Evolutionary conservation across 2,329 filamentous ascomycete genomes (phyloP).

Genomic region (Diplocarpon mali): DNA sequence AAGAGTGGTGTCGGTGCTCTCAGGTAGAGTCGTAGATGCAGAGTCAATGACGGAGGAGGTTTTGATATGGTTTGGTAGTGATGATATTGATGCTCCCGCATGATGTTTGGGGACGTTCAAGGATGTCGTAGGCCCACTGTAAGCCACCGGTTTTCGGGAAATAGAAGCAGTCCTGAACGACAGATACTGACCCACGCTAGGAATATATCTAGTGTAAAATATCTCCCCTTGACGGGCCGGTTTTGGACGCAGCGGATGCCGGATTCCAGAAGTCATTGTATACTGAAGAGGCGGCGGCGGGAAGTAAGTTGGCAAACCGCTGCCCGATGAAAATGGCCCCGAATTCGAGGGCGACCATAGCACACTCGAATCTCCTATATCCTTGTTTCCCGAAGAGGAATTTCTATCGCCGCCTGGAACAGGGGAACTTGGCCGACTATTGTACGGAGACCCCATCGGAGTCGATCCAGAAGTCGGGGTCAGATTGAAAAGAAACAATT

Average conservation of each 20-base stretch:
- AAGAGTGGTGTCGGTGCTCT: slow-evolving; percentile 18
- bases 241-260: slow-evolving; percentile 80
- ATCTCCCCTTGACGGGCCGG: slow-evolving; percentile 82
- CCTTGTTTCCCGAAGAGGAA: slow-evolving; percentile 23
- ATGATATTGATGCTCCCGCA: slow-evolving; percentile 21
- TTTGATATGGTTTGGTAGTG: slow-evolving; percentile 26
- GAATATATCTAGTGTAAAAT: slow-evolving; percentile 82
- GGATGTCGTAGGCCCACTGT: slow-evolving; percentile 43
- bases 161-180: slow-evolving; percentile 78
- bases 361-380: slow-evolving; percentile 27
- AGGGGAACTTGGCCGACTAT: slow-evolving; percentile 44
- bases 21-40: slow-evolving; percentile 33
- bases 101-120: slow-evolving; percentile 21
- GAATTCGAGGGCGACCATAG: slow-evolving; percentile 31
- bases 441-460: slow-evolving; percentile 39
- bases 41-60: slow-evolving; percentile 27
- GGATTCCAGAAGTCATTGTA: slow-evolving; percentile 62
- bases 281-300: slow-evolving; percentile 77
- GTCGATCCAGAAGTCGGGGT: slow-evolving; percentile 39
- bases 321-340: slow-evolving; percentile 70
- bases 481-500: slow-evolving; percentile 79
- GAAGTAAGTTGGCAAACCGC: slow-evolving; percentile 83
- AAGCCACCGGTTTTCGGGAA: slow-evolving; percentile 49
- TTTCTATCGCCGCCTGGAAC: slow-evolving; percentile 28
- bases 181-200: slow-evolving; percentile 71